These are phyloP conservation scores for Rhizoctonia solani DNA, from an alignment of 1,284 basidiomycete species.

Conservation along the genomic window DNA sequence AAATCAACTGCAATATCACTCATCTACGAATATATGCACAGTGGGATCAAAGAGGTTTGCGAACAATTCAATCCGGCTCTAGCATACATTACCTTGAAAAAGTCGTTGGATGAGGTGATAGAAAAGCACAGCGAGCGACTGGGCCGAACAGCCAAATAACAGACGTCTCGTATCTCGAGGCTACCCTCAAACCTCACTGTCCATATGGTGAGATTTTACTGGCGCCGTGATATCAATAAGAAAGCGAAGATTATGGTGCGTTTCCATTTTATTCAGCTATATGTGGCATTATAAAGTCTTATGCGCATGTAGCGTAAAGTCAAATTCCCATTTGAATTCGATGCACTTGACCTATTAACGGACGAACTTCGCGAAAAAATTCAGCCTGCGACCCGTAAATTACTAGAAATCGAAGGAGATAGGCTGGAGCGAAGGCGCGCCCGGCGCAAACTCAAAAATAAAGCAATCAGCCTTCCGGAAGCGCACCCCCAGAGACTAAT, in stretches of 20 bases:
- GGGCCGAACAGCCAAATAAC: conserved; percentile 81
- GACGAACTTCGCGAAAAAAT: conserved; percentile 78
- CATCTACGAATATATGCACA: conserved; percentile 87
- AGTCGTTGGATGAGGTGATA: conserved; percentile 84
- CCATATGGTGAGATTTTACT: conserved; percentile 95
- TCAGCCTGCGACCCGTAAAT: conserved; percentile 67
- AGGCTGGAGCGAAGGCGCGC: conserved; percentile 84
- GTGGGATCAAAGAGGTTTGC: conserved; percentile 82
- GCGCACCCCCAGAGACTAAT: neutral
- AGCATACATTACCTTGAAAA: conserved; percentile 10
- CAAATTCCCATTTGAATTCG: conserved; percentile 88
- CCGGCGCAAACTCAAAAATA: conserved; percentile 70
- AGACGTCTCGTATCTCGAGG: conserved; percentile 80
- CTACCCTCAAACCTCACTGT: conserved; percentile 85
- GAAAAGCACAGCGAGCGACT: conserved; percentile 85
- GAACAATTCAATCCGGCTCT: neutral
- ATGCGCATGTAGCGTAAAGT: conserved; percentile 73
- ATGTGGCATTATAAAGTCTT: neutral
- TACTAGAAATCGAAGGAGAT: conserved; percentile 82
- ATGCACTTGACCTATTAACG: conserved; percentile 81
- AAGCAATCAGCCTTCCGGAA: conserved; percentile 41
- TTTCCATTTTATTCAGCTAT: conserved; percentile 18
- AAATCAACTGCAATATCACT: conserved; percentile 94
- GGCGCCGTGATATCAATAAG: conserved; percentile 89
- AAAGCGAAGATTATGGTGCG: conserved; percentile 89